A percentile compares a stretch with the other conserved stretches of the same genome.
phyloP scores from a whole-genome alignment of 202 grass and related monocot genomes.

The Zizania palustris region DNA sequence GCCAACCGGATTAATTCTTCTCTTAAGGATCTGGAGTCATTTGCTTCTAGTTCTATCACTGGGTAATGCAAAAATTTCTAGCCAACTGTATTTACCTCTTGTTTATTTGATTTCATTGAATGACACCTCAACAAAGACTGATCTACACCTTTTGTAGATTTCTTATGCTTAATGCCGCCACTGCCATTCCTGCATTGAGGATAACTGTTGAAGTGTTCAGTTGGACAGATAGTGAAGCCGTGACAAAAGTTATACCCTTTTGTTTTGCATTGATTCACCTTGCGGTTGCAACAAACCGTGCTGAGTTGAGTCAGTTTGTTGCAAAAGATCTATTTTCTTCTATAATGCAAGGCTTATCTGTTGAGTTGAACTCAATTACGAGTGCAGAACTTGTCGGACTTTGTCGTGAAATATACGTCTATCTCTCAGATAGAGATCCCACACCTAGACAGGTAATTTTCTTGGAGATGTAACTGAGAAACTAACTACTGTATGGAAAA shows the following conservation, averaged over 20 bases:
- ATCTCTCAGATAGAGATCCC: conserved; percentile 81
- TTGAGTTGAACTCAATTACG: conserved; percentile 79
- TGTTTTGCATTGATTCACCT: conserved; percentile 85
- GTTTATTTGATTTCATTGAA: conserved; percentile 23
- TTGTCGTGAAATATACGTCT: conserved; percentile 99
- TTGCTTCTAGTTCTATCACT: conserved; percentile 74
- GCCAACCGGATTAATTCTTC: conserved; percentile 71
- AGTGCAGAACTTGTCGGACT: conserved; percentile 90
- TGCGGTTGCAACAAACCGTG: conserved; percentile 65
- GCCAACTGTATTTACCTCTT: background rate
- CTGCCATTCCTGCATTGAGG: conserved; percentile 66
- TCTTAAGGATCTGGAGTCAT: conserved; percentile 62
- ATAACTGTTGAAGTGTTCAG: conserved; percentile 73
- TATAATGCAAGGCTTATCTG: conserved; percentile 74
- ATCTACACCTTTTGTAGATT: conserved; percentile 57
- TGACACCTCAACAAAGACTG: conserved; percentile 34
- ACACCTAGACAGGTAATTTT: conserved; percentile 77
- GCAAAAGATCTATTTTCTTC: conserved; percentile 92
- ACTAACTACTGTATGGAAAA: conserved; percentile 25
- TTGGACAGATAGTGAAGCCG: conserved; percentile 93
- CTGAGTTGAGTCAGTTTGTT: conserved; percentile 88
- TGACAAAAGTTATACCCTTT: conserved; percentile 75
- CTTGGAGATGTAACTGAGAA: conserved; percentile 18
- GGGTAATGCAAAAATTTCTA: conserved; percentile 59
- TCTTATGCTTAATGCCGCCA: conserved; percentile 61